Conservation (phyloP, 768 basidiomycete species). For the Lenzites betulinus region DNA sequence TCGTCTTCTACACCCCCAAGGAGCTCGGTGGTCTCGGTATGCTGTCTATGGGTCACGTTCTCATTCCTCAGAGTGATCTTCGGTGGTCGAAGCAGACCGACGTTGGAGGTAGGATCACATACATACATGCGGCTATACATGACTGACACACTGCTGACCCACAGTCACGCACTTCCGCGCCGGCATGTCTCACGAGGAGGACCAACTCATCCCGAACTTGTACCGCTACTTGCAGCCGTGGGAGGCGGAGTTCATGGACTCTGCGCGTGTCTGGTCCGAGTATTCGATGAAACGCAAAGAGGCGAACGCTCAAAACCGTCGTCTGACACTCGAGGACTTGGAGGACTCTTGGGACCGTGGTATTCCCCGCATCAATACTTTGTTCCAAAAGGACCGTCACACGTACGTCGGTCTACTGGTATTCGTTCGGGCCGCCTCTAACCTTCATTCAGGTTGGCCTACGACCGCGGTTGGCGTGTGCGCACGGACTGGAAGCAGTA, state of each 20-base stretch:
- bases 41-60: constrained; percentile 99
- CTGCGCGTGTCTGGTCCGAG: constrained; percentile 98
- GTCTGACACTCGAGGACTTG: constrained; percentile 94
- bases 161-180: constrained; percentile 97
- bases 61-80: constrained; percentile 97
- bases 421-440: neutral
- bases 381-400: constrained; percentile 98
- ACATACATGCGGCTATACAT: neutral
- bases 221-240: constrained; percentile 97
- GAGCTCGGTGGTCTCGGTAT: constrained; percentile 98
- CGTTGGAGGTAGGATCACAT: constrained; percentile 62
- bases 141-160: constrained; percentile 4
- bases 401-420: constrained; percentile 51
- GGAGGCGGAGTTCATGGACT: constrained; percentile 98
- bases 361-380: constrained; percentile 96
- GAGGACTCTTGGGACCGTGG: constrained; percentile 99
- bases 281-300: constrained; percentile 99
- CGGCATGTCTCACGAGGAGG: constrained; percentile 96
- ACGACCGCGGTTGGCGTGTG: constrained; percentile 99
- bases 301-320: constrained; percentile 97
- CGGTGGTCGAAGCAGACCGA: constrained; percentile 99
- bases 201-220: constrained; percentile 94
- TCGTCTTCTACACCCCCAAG: constrained; percentile 96
- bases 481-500: constrained; percentile 99
- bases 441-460: constrained; percentile 65